Conservation (phyloP, 306 rosid species). For the Hippophae gyantsensis region DNA sequence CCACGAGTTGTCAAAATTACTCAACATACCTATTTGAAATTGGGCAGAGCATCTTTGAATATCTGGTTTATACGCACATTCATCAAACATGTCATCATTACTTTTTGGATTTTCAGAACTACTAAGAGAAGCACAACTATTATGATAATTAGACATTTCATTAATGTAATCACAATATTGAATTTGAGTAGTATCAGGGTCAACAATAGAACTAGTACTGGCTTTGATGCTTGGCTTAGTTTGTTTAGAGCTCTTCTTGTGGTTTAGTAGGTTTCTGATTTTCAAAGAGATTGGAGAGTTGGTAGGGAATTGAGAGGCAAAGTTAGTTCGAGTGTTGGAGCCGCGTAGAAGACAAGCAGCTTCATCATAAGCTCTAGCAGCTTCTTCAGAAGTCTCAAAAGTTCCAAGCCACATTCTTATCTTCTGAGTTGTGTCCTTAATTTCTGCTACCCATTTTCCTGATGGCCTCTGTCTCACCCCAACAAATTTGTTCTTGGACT, state of each 20-base stretch:
- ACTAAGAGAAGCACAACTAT: not conserved
- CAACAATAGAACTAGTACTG: slow-evolving; percentile 5
- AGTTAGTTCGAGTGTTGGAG: slow-evolving; percentile 66
- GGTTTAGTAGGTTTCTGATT: slow-evolving; percentile 51
- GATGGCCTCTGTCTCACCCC: too few species aligned
- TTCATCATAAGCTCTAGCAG: too few species aligned
- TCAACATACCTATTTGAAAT: slow-evolving; percentile 10
- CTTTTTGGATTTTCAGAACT: slow-evolving; percentile 4
- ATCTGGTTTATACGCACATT: slow-evolving; percentile 35
- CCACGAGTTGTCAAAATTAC: slow-evolving; percentile 33
- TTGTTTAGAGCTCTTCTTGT: slow-evolving; percentile 25
- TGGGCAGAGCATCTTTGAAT: slow-evolving; percentile 33
- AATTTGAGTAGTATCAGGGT: not conserved
- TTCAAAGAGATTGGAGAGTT: slow-evolving; percentile 57
- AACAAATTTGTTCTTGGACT: too few species aligned
- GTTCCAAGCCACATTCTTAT: slow-evolving; percentile 82
- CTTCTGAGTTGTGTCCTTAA: slow-evolving; percentile 18
- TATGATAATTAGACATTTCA: not conserved
- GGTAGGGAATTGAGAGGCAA: slow-evolving; percentile 24
- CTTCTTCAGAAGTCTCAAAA: slow-evolving; percentile 59
- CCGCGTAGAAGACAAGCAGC: slow-evolving; percentile 78
- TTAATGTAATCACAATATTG: not conserved
- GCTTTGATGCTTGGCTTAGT: slow-evolving; percentile 11
- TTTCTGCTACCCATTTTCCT: slow-evolving; percentile 9
- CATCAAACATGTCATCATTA: slow-evolving; percentile 15